Evolutionary conservation across 495 filamentous ascomycete species (phyloP).

Genomic region (Penicillium ochrochloron): DNA sequence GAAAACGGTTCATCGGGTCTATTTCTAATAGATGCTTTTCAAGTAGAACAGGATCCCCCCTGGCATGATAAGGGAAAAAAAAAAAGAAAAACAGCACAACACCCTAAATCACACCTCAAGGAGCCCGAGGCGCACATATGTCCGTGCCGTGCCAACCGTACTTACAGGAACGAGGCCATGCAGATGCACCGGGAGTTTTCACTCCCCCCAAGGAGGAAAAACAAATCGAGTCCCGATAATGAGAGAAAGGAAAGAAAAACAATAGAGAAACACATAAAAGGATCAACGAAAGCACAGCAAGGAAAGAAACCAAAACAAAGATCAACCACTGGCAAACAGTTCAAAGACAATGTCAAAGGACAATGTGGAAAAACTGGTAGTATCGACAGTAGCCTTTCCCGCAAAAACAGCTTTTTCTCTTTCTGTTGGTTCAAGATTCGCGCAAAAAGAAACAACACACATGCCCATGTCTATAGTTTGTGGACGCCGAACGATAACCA

Average conservation of each 20-base stretch:
- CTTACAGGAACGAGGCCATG: conserved; percentile 36
- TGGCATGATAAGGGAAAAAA: background rate
- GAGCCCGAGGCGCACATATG: conserved; percentile 32
- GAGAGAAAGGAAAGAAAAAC: conserved; percentile 22
- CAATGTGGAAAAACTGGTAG: conserved; percentile 21
- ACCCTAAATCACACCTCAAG: conserved; percentile 34
- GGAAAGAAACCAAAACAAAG: background rate
- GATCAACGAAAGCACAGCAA: conserved; percentile 21
- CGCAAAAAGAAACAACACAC: conserved; percentile 39
- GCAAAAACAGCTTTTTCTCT: conserved; percentile 36
- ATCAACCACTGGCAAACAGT: conserved; percentile 4
- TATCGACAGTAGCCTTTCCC: conserved; percentile 41
- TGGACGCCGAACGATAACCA: conserved; percentile 51
- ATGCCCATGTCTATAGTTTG: conserved; percentile 54
- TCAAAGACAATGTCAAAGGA: background rate
- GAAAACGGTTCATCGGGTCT: conserved; percentile 26
- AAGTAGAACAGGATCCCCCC: conserved; percentile 26
- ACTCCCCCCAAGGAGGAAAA: background rate
- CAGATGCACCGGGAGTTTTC: conserved; percentile 32
- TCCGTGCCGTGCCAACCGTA: conserved; percentile 35
- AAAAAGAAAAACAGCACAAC: conserved; percentile 17
- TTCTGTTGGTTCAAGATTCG: conserved; percentile 31
- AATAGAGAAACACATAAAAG: conserved; percentile 19
- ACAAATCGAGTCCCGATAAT: conserved; percentile 16
- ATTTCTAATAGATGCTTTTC: conserved; percentile 37